A percentile compares a stretch with the other conserved stretches of the same genome.
Conservation (phyloP, 1,139 yeast species). For the Saccharomyces hybrid region DNA sequence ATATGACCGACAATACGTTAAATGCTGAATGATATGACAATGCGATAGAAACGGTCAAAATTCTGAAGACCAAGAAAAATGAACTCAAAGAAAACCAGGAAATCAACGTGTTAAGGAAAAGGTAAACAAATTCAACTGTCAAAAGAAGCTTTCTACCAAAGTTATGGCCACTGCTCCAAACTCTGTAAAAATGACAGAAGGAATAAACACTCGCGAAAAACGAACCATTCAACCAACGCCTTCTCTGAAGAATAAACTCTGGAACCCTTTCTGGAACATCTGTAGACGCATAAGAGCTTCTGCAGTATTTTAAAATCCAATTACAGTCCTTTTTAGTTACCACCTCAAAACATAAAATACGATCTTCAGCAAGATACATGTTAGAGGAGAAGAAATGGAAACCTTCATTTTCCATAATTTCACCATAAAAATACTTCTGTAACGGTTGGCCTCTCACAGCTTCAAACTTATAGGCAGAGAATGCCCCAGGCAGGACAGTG, state of each 20-base stretch:
- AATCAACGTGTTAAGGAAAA: slow-evolving; percentile 55
- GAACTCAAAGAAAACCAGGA: slow-evolving; percentile 82
- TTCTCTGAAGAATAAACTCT: slow-evolving; percentile 82
- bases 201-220: slow-evolving; percentile 92
- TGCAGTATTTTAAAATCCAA: slow-evolving; percentile 85
- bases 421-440: slow-evolving; percentile 87
- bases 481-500: slow-evolving; percentile 87
- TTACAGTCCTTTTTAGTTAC: slow-evolving; percentile 70
- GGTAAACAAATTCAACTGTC: slow-evolving; percentile 72
- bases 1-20: slow-evolving; percentile 65
- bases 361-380: slow-evolving; percentile 93
- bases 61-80: slow-evolving; percentile 72
- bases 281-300: slow-evolving; percentile 88
- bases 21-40: slow-evolving; percentile 58
- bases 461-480: slow-evolving; percentile 77
- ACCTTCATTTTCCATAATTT: slow-evolving; percentile 54
- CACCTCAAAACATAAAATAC: slow-evolving; percentile 88
- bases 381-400: slow-evolving; percentile 79
- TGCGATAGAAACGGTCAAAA: slow-evolving; percentile 63
- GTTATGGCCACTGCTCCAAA: slow-evolving; percentile 77
- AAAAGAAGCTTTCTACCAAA: slow-evolving; percentile 60
- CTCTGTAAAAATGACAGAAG: slow-evolving; percentile 59
- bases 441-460: slow-evolving; percentile 83
- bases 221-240: slow-evolving; percentile 96
- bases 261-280: slow-evolving; percentile 88